Percentiles rank a stretch among this genome's conserved stretches.
Conservation (phyloP, 2,329 filamentous ascomycete genomes). For the Metarhizium sp. region DNA sequence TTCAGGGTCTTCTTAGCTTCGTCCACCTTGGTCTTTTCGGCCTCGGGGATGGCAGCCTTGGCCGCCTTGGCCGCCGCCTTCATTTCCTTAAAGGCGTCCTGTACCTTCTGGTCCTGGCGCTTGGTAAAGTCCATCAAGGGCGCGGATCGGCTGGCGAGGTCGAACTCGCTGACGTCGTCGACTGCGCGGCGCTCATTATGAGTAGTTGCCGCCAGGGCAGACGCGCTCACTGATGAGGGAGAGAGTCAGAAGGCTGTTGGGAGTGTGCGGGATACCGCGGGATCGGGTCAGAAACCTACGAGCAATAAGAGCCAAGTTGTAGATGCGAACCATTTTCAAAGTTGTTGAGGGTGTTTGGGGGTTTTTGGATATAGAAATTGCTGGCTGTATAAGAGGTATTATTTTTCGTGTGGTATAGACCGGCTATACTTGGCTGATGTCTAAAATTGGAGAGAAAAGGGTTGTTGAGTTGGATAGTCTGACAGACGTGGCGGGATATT, state of each 20-base stretch:
- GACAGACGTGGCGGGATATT: no score
- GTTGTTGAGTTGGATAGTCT: neutral
- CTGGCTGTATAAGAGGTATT: neutral
- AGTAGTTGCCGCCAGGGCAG: conserved; percentile 3
- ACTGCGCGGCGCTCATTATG: neutral
- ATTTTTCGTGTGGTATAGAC: neutral
- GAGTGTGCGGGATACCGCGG: neutral
- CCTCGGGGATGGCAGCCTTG: neutral
- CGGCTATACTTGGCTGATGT: conserved; percentile 2
- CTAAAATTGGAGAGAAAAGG: neutral
- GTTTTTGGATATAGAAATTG: neutral
- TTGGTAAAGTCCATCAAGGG: neutral
- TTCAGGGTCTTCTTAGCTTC: neutral
- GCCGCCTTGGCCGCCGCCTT: neutral
- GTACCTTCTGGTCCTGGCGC: neutral
- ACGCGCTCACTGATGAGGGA: conserved; percentile 1
- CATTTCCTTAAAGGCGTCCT: neutral
- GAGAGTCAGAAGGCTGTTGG: neutral
- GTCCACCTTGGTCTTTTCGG: neutral
- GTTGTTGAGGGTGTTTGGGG: neutral
- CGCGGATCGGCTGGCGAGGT: neutral
- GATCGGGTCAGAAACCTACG: neutral
- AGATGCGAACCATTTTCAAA: conserved; percentile 6
- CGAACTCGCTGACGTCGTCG: neutral
- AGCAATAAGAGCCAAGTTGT: conserved; percentile 4